Conservation (phyloP, 2,329 filamentous ascomycete species). For the Ascochyta rabiei region DNA sequence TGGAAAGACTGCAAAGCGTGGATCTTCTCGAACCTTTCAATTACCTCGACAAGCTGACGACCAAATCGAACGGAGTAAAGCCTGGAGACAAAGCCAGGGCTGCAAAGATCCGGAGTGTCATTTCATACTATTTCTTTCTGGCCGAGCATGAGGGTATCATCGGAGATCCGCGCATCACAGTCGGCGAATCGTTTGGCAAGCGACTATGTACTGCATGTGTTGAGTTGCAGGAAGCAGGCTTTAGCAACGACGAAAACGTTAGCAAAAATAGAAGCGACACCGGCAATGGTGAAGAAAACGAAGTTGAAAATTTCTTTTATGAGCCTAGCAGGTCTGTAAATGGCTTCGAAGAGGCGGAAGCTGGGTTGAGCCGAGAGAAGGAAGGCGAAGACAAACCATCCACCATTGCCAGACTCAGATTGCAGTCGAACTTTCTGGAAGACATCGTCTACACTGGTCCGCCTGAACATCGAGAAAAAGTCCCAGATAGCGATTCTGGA, state of each 20-base stretch:
- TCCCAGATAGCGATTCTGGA: not conserved
- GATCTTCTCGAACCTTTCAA: conserved; percentile 1
- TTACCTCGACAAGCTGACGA: conserved; percentile 6
- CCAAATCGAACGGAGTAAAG: not conserved
- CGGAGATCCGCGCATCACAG: not conserved
- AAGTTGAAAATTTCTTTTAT: not conserved
- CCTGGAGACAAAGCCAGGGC: not conserved
- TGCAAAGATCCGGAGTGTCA: conserved; percentile 11
- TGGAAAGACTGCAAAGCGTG: not conserved
- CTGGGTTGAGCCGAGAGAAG: not conserved
- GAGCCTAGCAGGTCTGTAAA: not conserved
- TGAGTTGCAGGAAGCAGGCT: not conserved
- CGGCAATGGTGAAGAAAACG: not conserved
- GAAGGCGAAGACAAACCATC: not conserved
- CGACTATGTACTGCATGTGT: conserved; percentile 2
- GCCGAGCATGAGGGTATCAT: conserved; percentile 19
- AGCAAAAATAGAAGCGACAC: not conserved
- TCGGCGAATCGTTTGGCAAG: conserved; percentile 2
- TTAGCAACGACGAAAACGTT: not conserved
- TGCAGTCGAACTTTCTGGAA: not conserved
- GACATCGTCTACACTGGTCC: not conserved
- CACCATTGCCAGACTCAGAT: not conserved
- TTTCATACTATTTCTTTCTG: conserved; percentile 21
- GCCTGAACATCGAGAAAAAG: not conserved
- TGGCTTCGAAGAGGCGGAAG: not conserved